A percentile compares a stretch with the other conserved stretches of the same genome.
These are phyloP conservation scores for Suhomyces prunicola DNA, from an alignment of 805 yeast species.

Conservation along the genomic window DNA sequence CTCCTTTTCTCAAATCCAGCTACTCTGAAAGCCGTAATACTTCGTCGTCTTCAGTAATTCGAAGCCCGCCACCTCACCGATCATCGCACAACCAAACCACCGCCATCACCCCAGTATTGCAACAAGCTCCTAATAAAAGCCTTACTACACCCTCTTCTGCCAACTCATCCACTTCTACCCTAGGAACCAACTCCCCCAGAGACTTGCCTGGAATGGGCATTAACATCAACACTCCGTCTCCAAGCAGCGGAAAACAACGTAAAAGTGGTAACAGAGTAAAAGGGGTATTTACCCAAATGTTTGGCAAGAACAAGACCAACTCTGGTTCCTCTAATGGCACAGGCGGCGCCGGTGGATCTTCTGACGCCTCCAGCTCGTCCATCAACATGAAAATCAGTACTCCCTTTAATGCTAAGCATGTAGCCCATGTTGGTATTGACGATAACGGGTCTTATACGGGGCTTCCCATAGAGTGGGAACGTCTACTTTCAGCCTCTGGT, in stretches of 20 bases:
- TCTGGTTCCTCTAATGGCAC: conserved; percentile 11
- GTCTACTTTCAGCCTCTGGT: conserved; percentile 76
- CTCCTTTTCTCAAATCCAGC: background rate
- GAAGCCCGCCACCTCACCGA: conserved; percentile 18
- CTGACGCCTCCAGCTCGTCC: conserved; percentile 23
- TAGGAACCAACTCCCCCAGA: conserved; percentile 17
- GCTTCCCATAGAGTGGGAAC: conserved; percentile 90
- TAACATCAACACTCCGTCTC: conserved; percentile 8
- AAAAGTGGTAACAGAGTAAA: conserved; percentile 52
- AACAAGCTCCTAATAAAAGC: conserved; percentile 13
- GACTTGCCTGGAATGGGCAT: conserved; percentile 21
- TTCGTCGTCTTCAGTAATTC: conserved; percentile 22
- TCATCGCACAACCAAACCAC: conserved; percentile 23
- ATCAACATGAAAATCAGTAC: conserved; percentile 68
- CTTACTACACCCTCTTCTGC: conserved; percentile 9
- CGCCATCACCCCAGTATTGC: conserved; percentile 30
- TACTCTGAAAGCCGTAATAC: conserved; percentile 5
- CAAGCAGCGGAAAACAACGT: conserved; percentile 18
- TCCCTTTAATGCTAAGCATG: conserved; percentile 87
- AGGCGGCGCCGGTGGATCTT: conserved; percentile 9
- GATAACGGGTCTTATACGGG: conserved; percentile 87
- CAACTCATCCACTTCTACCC: conserved; percentile 13
- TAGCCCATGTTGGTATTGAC: conserved; percentile 92
- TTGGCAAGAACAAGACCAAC: conserved; percentile 30
- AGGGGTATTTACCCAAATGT: conserved; percentile 56